Evolutionary conservation across 805 yeast species (phyloP).

Genomic region (Candida suzukii): DNA sequence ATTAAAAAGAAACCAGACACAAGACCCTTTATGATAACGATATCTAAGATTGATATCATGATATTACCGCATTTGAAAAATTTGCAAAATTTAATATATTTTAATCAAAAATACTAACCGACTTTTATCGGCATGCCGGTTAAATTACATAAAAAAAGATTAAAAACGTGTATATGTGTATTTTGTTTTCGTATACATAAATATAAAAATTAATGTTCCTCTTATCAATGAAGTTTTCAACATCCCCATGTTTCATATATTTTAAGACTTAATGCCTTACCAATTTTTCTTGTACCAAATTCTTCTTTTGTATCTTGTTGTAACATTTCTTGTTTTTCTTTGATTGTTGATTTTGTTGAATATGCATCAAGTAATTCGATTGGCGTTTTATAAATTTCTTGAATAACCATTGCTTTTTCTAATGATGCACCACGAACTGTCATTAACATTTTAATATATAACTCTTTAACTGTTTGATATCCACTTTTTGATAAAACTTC

Average conservation of each 20-base stretch:
- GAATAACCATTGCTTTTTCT: conserved; percentile 80
- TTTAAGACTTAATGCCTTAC: conserved; percentile 41
- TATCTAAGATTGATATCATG: no score
- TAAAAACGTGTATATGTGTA: no score
- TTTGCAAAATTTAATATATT: no score
- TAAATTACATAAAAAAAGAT: no score
- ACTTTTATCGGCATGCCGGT: no score
- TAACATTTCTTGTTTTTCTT: conserved; percentile 27
- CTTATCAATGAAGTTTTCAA: no score
- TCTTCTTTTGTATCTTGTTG: conserved; percentile 29
- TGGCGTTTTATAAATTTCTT: conserved; percentile 67
- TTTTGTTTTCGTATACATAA: no score
- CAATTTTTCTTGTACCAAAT: conserved; percentile 46
- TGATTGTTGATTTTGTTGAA: conserved; percentile 12
- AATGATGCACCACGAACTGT: conserved; percentile 73
- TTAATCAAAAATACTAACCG: no score
- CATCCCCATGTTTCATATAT: conserved; percentile 54
- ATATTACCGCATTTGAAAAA: no score
- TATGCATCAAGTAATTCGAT: conserved; percentile 45
- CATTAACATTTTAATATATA: conserved; percentile 72
- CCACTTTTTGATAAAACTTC: conserved; percentile 63
- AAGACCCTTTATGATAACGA: no score
- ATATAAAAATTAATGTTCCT: no score
- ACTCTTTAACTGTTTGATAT: conserved; percentile 64
- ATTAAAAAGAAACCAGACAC: no score